A percentile compares a stretch with the other conserved stretches of the same genome.
Conservation (phyloP, 164 flowering plant species). For the Vitis cinerea region DNA sequence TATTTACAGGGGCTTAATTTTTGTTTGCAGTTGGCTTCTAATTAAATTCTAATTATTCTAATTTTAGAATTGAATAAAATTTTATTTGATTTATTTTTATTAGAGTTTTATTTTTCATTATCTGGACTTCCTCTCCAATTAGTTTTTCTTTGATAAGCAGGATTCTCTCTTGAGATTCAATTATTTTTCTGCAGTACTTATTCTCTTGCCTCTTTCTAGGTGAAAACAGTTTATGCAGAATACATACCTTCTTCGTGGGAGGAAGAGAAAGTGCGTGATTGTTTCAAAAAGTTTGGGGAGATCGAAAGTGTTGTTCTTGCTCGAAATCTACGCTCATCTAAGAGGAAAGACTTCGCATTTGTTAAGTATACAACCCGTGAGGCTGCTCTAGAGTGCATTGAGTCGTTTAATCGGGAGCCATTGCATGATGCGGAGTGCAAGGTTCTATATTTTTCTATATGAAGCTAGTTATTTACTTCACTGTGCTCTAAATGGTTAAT, state of each 20-base stretch:
- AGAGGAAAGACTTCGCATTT: conserved; percentile 46
- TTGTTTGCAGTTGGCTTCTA: background rate
- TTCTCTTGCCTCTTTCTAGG: conserved; percentile 17
- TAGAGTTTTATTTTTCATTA: too few relatives aligned
- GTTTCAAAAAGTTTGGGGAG: conserved; percentile 35
- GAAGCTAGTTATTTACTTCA: background rate
- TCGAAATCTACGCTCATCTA: conserved; percentile 28
- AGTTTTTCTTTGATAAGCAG: too few relatives aligned
- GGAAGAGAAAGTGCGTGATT: conserved; percentile 28
- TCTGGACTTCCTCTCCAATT: too few relatives aligned
- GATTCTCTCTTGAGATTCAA: too few relatives aligned
- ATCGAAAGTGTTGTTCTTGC: conserved; percentile 38
- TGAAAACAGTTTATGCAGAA: conserved; percentile 43
- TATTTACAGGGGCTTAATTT: background rate
- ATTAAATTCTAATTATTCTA: background rate
- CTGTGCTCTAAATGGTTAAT: background rate
- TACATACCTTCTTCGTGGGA: conserved; percentile 36
- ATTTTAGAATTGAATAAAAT: background rate
- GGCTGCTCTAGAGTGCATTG: conserved; percentile 41
- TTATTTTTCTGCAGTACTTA: too few relatives aligned
- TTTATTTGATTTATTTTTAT: background rate
- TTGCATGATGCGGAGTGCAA: conserved; percentile 26
- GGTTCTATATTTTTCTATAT: conserved; percentile 16
- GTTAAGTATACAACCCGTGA: conserved; percentile 32
- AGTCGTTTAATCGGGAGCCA: conserved; percentile 24